A percentile compares a stretch with the other conserved stretches of the same genome.
These are phyloP conservation scores for Ogataea zsoltii DNA, from an alignment of 805 yeast genomes.

Conservation along the genomic window DNA sequence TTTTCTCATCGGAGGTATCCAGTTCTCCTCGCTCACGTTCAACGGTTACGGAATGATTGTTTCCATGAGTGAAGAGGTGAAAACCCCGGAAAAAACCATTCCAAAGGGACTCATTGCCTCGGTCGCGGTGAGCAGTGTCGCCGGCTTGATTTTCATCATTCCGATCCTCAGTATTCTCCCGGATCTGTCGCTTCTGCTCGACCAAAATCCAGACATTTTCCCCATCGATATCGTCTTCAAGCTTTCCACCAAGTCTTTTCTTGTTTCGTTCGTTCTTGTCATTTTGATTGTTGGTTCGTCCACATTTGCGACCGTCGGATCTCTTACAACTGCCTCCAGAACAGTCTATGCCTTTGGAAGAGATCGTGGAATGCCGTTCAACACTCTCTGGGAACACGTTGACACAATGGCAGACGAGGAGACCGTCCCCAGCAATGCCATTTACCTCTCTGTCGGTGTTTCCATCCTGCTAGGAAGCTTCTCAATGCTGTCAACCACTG, in stretches of 20 bases:
- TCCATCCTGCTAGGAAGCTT: constrained; percentile 61
- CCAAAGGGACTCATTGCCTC: constrained; percentile 73
- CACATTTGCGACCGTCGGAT: constrained; percentile 75
- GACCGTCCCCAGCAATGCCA: constrained; percentile 69
- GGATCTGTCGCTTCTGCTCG: constrained; percentile 55
- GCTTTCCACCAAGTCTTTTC: constrained; percentile 62
- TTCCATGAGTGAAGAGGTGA: constrained; percentile 80
- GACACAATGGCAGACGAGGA: constrained; percentile 53
- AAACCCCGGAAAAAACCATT: constrained; percentile 69
- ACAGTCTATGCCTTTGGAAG: constrained; percentile 81
- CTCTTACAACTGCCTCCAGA: constrained; percentile 79
- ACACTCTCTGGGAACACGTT: constrained; percentile 64
- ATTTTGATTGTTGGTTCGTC: constrained; percentile 68
- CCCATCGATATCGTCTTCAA: constrained; percentile 80
- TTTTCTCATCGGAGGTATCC: constrained; percentile 77
- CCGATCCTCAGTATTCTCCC: constrained; percentile 76
- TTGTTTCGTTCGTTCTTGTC: constrained; percentile 69
- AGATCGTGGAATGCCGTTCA: constrained; percentile 76
- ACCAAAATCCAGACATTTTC: constrained; percentile 64
- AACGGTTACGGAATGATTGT: constrained; percentile 84
- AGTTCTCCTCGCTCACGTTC: constrained; percentile 74
- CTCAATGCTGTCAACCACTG: constrained; percentile 68
- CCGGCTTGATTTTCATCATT: constrained; percentile 70
- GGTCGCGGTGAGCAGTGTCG: constrained; percentile 61
- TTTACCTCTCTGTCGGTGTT: constrained; percentile 62